Evolutionary conservation across 305 asterid species (phyloP).

Genomic region (Fraxinus albicans): DNA sequence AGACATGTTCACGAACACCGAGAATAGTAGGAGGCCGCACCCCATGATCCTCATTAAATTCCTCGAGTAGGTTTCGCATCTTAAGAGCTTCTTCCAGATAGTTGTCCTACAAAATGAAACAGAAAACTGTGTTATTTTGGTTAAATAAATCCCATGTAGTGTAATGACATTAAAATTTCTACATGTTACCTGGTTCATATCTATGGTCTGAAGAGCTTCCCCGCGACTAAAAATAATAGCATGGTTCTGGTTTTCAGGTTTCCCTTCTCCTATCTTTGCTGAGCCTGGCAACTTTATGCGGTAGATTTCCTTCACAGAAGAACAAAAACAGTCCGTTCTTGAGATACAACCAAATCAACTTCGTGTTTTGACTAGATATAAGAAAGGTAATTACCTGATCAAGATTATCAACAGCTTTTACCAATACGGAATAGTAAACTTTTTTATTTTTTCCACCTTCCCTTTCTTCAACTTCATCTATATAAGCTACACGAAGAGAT

Average conservation of each 20-base stretch:
- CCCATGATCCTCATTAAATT: slow-evolving; percentile 96
- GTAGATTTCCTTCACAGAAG: slow-evolving; percentile 78
- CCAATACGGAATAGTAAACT: slow-evolving; percentile 89
- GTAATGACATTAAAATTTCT: slow-evolving; percentile 11
- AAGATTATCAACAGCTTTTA: slow-evolving; percentile 97
- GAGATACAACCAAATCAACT: slow-evolving; percentile 10
- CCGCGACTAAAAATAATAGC: slow-evolving; percentile 93
- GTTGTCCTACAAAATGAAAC: slow-evolving; percentile 66
- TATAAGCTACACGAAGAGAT: slow-evolving; percentile 96
- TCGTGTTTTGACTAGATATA: neutral
- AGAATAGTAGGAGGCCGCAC: slow-evolving; percentile 95
- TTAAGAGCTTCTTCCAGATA: slow-evolving; percentile 99
- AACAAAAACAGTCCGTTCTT: slow-evolving; percentile 22
- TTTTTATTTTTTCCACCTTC: slow-evolving; percentile 80
- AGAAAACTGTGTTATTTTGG: slow-evolving; percentile 15
- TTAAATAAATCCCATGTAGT: neutral
- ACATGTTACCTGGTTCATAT: slow-evolving; percentile 91
- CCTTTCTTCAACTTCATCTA: slow-evolving; percentile 97
- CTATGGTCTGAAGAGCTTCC: slow-evolving; percentile 99
- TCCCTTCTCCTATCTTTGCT: slow-evolving; percentile 98
- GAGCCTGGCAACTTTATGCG: slow-evolving; percentile 95
- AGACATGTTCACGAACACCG: slow-evolving; percentile 98
- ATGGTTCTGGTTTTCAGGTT: slow-evolving; percentile 99
- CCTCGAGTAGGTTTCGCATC: slow-evolving; percentile 98
- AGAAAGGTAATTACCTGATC: slow-evolving; percentile 71